Evolutionary conservation across 2,329 filamentous ascomycete species (phyloP), one percentile per base, ranked within the genome.

Genomic region (Cladophialophora psammophila): DNA sequence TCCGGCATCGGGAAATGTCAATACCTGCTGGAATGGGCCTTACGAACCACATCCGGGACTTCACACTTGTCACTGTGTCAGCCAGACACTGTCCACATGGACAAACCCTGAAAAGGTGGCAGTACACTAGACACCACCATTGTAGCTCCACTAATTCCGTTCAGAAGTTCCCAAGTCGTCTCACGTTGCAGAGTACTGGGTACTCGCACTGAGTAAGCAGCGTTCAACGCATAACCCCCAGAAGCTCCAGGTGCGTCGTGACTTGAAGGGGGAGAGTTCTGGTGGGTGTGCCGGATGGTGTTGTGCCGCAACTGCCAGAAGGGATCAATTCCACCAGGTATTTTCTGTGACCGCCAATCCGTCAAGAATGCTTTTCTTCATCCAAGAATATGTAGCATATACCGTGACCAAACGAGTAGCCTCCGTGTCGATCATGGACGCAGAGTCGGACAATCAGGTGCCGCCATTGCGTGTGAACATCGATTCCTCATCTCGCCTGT

Each of bases 351-450:
- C 42, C n/a, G 26, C 18, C 42, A 48, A 48, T 9, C 42, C 26
- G 42, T 48, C 42, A 48, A 48, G n/a, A 26, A 48, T 54, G 52
- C 8, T n/a, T 35, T 54, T 54, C n/a, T 12, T 60, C 34, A 13
- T 45, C 36, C 8, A 48, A 34, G 12, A n/a, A 32, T 26, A 12
- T 50, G 3, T 10, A 32, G n/a, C 2, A 48, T 26, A 20, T 18
- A 26, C 8, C 18, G 42, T 9, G 36, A 34, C 40, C 13, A 50
- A 45, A 45, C 12, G 12, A 50, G 32, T 5, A 50, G 45, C 32
- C 38, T 34, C 40, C 26, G 26, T 36, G 40, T 50, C 40, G 57
- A 60, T 50, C 57, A 34, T 15, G 40, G 40, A 6, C 6, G 38
- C n/a, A 15, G 57, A 34, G 32, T 35, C 32, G 40, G 40, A 20